A percentile compares a stretch with the other conserved stretches of the same genome.
Evolutionary conservation across 208 protist species (phyloP).

Genomic region (Herpetomonas tarakana): DNA sequence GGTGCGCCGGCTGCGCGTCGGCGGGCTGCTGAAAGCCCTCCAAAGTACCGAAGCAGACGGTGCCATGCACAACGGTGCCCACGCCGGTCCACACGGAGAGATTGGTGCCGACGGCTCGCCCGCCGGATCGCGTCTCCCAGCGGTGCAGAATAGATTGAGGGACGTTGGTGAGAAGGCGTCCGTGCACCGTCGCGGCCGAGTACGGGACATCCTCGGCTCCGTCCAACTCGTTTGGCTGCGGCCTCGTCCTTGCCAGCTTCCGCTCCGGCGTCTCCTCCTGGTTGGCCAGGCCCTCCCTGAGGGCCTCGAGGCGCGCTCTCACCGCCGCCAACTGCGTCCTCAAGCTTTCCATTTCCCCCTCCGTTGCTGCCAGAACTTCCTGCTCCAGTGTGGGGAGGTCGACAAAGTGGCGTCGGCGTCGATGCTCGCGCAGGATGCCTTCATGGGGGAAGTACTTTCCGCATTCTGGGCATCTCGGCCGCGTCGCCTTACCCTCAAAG

Average conservation of each 20-base stretch:
- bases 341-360: constrained; percentile 26
- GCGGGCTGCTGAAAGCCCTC: constrained; percentile 4
- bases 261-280: no score
- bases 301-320: no score
- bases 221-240: not conserved
- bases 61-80: constrained; percentile 25
- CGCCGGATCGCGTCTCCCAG: constrained; percentile 4
- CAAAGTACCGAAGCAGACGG: constrained; percentile 22
- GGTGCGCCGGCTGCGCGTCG: no score
- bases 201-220: not conserved
- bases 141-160: not conserved
- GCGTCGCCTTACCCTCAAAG: not conserved
- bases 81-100: constrained; percentile 23
- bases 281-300: no score
- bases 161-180: constrained; percentile 8
- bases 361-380: constrained; percentile 14
- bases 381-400: constrained; percentile 24
- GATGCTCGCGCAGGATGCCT: constrained; percentile 48
- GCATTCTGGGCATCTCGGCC: constrained; percentile 52
- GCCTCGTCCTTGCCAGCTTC: no score
- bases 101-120: constrained; percentile 24
- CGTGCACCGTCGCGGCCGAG: not conserved
- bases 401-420: constrained; percentile 40
- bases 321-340: constrained; percentile 6
- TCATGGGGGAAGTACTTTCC: constrained; percentile 54